Percentiles rank a stretch among this genome's conserved stretches.
These are phyloP conservation scores for Naganishia antarctica DNA, from an alignment of 768 basidiomycete species.

Conservation along the genomic window DNA sequence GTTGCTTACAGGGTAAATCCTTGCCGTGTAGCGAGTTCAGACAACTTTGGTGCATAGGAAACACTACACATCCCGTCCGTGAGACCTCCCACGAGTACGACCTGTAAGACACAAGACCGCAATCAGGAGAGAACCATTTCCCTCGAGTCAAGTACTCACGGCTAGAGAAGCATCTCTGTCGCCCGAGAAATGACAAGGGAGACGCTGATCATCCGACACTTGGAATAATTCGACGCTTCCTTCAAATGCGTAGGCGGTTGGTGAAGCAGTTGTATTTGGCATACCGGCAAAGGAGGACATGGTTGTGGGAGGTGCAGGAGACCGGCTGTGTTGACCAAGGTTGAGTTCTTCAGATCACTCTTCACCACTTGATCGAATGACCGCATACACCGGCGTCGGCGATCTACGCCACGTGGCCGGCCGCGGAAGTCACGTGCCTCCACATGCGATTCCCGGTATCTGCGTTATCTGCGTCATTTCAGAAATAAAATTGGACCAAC, in stretches of 20 bases:
- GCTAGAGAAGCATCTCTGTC: not conserved
- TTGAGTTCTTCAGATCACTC: too few species aligned
- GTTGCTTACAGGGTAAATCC: constrained; percentile 42
- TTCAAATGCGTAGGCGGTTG: not conserved
- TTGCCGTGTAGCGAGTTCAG: constrained; percentile 27
- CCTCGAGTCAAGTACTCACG: not conserved
- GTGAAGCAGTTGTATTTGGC: not conserved
- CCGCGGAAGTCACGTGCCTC: too few species aligned
- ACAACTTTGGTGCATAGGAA: constrained; percentile 31
- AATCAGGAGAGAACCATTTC: too few species aligned
- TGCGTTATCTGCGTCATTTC: too few species aligned
- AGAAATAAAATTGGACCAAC: too few species aligned
- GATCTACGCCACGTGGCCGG: too few species aligned
- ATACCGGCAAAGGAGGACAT: constrained; percentile 16
- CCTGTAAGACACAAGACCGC: not conserved
- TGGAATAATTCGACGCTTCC: constrained; percentile 7
- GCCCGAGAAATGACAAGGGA: not conserved
- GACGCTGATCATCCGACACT: constrained; percentile 8
- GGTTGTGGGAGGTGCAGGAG: too few species aligned
- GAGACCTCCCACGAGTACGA: constrained; percentile 44
- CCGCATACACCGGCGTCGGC: too few species aligned
- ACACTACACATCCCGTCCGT: constrained; percentile 38
- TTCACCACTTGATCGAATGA: too few species aligned
- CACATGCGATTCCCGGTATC: too few species aligned
- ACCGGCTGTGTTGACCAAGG: too few species aligned